Conservation (phyloP, 352 stramenopile genomes). For the Globisporangium iwayamae region DNA sequence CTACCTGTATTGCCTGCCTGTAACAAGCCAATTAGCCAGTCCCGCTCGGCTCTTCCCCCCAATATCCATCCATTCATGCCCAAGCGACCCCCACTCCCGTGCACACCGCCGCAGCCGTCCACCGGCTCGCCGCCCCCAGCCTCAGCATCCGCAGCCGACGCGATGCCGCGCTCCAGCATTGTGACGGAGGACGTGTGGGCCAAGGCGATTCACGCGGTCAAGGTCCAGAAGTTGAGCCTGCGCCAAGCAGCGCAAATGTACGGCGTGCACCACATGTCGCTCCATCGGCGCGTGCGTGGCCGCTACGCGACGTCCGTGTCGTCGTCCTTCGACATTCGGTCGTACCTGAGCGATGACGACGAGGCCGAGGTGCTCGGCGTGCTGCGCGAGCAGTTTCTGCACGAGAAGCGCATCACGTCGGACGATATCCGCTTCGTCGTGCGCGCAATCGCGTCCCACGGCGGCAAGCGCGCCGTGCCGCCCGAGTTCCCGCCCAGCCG, state of each 20-base stretch:
- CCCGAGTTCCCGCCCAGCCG: constrained; percentile 43
- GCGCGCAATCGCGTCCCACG: constrained; percentile 38
- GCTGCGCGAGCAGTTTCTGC: constrained; percentile 38
- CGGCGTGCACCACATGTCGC: constrained; percentile 46
- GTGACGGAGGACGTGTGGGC: constrained; percentile 41
- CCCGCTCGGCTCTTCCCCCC: neutral
- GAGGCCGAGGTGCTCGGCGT: constrained; percentile 35
- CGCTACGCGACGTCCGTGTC: constrained; percentile 6
- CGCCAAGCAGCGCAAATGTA: constrained; percentile 34
- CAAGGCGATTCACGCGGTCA: constrained; percentile 39
- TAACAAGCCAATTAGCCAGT: neutral
- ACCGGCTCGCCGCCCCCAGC: neutral
- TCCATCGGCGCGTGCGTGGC: constrained; percentile 23
- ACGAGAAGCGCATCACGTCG: constrained; percentile 40
- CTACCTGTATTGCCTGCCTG: neutral
- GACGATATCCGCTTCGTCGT: constrained; percentile 49
- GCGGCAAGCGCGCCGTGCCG: constrained; percentile 27
- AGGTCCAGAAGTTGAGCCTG: constrained; percentile 43
- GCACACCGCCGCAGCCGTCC: neutral
- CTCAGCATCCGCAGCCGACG: neutral
- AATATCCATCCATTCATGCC: constrained; percentile 2
- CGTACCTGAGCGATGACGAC: constrained; percentile 27
- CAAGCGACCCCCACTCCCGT: constrained; percentile 2
- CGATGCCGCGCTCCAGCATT: constrained; percentile 19
- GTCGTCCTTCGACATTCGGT: constrained; percentile 17